These are phyloP conservation scores for Solanum virginianum DNA, from an alignment of 257 asterid species.

Conservation along the genomic window DNA sequence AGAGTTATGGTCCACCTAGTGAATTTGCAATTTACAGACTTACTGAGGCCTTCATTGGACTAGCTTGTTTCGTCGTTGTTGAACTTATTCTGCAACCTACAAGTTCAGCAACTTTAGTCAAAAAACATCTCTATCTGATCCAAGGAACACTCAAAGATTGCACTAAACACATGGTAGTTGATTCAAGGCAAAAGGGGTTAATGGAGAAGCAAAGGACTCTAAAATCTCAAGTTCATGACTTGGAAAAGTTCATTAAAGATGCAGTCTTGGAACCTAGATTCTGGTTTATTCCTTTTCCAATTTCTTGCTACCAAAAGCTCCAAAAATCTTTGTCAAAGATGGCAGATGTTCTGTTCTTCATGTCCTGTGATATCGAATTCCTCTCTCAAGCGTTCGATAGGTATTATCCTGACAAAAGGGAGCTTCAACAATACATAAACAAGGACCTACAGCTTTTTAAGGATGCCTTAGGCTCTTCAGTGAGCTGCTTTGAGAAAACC, in stretches of 20 bases:
- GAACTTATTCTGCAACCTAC: conserved; percentile 52
- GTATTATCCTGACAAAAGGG: conserved; percentile 10
- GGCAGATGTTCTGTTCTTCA: conserved; percentile 21
- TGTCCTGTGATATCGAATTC: conserved; percentile 17
- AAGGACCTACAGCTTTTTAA: conserved; percentile 11
- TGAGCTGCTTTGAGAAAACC: background rate
- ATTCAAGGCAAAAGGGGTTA: background rate
- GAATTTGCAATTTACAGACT: conserved; percentile 55
- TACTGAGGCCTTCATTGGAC: conserved; percentile 51
- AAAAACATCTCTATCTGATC: conserved; percentile 16
- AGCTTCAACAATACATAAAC: conserved; percentile 23
- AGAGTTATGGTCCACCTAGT: conserved; percentile 38
- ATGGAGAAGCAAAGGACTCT: conserved; percentile 19
- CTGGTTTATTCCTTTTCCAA: conserved; percentile 53
- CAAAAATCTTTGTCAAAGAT: conserved; percentile 20
- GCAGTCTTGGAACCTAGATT: conserved; percentile 54
- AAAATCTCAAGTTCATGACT: conserved; percentile 14
- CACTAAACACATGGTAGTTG: background rate
- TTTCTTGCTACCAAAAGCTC: conserved; percentile 34
- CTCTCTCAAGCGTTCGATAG: conserved; percentile 13
- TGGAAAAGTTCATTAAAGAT: conserved; percentile 21
- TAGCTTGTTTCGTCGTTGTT: conserved; percentile 26
- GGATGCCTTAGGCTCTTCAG: conserved; percentile 11
- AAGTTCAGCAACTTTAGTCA: conserved; percentile 53
- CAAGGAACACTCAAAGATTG: conserved; percentile 18